Evolutionary conservation across 768 basidiomycete genomes (phyloP).

Genomic region (Tremella mesenterica): DNA sequence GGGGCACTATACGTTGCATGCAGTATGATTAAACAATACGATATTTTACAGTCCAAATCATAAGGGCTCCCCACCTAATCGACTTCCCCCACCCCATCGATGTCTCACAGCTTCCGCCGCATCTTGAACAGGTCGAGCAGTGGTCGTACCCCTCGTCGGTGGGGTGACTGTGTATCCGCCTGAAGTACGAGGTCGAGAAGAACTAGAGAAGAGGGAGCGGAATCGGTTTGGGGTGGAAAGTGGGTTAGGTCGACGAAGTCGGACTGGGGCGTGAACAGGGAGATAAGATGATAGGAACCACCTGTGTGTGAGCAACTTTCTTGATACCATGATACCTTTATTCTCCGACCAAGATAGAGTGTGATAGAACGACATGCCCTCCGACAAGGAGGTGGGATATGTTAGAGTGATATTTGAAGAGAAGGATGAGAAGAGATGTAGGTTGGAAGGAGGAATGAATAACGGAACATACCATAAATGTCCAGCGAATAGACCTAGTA

Average conservation of each 20-base stretch:
- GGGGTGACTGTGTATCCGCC: constrained; percentile 4
- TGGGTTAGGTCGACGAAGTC: constrained; percentile 32
- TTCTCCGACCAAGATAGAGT: too few species aligned
- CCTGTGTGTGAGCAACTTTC: constrained; percentile 25
- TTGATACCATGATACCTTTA: too few species aligned
- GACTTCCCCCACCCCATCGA: constrained; percentile 39
- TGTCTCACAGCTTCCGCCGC: constrained; percentile 28
- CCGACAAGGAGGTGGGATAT: too few species aligned
- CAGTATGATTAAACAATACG: too few species aligned
- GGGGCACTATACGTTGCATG: too few species aligned
- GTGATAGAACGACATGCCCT: too few species aligned
- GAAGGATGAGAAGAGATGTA: too few species aligned
- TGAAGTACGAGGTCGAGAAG: not conserved
- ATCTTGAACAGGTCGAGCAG: not conserved
- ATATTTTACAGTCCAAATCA: too few species aligned
- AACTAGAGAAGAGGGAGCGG: constrained; percentile 15
- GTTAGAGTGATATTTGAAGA: too few species aligned
- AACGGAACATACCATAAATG: constrained; percentile 34
- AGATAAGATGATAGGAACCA: constrained; percentile 42
- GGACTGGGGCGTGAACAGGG: constrained; percentile 33
- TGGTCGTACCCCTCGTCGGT: constrained; percentile 1
- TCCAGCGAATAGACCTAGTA: constrained; percentile 38
- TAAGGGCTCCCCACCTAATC: constrained; percentile 35
- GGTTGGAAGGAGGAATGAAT: not conserved
- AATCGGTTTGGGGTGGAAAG: constrained; percentile 28